Base-by-base conservation (phyloP, 768 basidiomycete genomes). In the Psilocybe cyanescens region DNA sequence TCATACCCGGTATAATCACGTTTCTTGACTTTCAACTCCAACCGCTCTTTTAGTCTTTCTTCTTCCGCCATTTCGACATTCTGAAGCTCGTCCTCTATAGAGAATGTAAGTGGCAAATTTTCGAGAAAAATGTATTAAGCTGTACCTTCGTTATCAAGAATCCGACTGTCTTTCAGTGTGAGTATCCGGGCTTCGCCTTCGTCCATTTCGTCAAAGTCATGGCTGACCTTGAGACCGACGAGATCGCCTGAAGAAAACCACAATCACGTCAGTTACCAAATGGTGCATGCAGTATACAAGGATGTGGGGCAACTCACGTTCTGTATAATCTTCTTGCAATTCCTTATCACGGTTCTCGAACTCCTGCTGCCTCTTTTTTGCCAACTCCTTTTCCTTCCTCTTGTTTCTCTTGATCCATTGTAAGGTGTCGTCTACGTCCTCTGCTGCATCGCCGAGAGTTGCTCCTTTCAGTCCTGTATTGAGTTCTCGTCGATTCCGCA, bases 181-280 rank as follows among this genome's bases (percentile, higher is more conserved):
- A 99, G 89, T 81, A 99, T 94, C 67, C 89, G 89, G 67, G 93
- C 94, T 76, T 97, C 91, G 67, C 97, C 96, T 76, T 97, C 95
- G 64, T 89, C 92, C 76, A 99, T 83, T 67, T 85, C 91, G 61
- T 95, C 91, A 66, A 96, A 89, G 81, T 92, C 95, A 78, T 99
- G 97, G 80, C 84, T 89, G 74, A 99, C 97, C 84, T 97, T 98
- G 64, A 99, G 79, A 49, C 97, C 97, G 63, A 83, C 86, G 67
- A 99, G 85, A 78, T 97, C 95, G 79, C 88, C 94, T 96, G 69
- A 53, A 19, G 24, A 54, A 33, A 14, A 24, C 44, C 54, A 55
- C 8, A 51, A 35, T 58, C 59, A 45, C 33, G 19, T 44, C n/a
- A 31, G 52, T 12, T 19, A 39, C 14, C 35, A 24, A 12, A 45